A percentile compares a stretch with the other conserved stretches of the same genome.
Conservation (phyloP, 1,139 yeast species). For the Hyphopichia wangnamkhiaoensis region DNA sequence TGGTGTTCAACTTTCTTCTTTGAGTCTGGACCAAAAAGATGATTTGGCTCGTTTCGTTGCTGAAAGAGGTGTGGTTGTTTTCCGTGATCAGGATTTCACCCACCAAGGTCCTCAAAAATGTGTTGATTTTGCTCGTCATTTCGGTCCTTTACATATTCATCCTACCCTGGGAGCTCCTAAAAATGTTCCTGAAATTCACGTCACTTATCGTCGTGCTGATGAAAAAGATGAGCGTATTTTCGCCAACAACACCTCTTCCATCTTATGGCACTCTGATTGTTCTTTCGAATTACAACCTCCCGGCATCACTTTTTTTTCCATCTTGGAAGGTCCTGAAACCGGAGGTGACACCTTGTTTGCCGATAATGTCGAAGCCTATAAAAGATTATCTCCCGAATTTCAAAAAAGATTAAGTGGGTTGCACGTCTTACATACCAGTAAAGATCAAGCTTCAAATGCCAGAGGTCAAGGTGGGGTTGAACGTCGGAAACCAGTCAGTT, state of each 20-base stretch:
- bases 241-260: slow-evolving; percentile 32
- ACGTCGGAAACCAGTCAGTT: slow-evolving; percentile 60
- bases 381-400: slow-evolving; percentile 65
- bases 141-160: slow-evolving; percentile 71
- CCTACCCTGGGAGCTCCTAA: slow-evolving; percentile 74
- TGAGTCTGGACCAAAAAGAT: slow-evolving; percentile 54
- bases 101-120: slow-evolving; percentile 55
- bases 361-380: slow-evolving; percentile 64
- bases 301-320: slow-evolving; percentile 60
- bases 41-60: slow-evolving; percentile 68
- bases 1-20: slow-evolving; percentile 59
- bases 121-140: slow-evolving; percentile 58
- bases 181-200: slow-evolving; percentile 59
- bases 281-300: slow-evolving; percentile 75
- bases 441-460: slow-evolving; percentile 65
- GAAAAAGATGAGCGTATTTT: slow-evolving; percentile 33
- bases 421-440: slow-evolving; percentile 67
- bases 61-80: slow-evolving; percentile 67
- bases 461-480: slow-evolving; percentile 58
- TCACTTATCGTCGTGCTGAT: slow-evolving; percentile 58
- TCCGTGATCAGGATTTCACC: slow-evolving; percentile 66
- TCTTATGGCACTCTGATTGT: slow-evolving; percentile 68
- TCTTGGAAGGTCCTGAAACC: slow-evolving; percentile 59
- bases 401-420: slow-evolving; percentile 55
- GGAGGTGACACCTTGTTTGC: slow-evolving; percentile 78